Percentiles rank a stretch among this genome's conserved stretches.
Evolutionary conservation across 306 rosid genomes (phyloP).

Genomic region (Dryas drummondii): DNA sequence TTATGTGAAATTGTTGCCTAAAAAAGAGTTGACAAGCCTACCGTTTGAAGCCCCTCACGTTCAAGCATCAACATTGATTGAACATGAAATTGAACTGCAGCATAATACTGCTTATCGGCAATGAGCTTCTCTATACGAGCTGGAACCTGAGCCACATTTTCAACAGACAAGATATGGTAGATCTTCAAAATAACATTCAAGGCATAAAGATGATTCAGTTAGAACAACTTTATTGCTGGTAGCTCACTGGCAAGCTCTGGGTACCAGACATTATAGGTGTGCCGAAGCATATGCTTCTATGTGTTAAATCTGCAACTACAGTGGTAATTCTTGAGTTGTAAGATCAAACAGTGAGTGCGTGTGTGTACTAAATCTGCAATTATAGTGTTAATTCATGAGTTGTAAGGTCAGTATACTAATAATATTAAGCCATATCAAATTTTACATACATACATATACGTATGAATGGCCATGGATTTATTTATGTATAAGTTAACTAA

Average conservation of each 20-base stretch:
- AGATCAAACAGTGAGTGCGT: not conserved
- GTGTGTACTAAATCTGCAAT: not conserved
- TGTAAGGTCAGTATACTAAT: not conserved
- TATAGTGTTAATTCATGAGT: not conserved
- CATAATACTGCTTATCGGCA: conserved; percentile 90
- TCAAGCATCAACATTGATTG: conserved; percentile 92
- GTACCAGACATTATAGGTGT: conserved; percentile 1
- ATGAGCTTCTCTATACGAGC: conserved; percentile 87
- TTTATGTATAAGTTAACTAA: not conserved
- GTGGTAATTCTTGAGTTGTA: not conserved
- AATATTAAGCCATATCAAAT: not conserved
- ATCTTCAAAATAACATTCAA: conserved; percentile 10
- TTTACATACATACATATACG: not conserved
- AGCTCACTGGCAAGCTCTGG: not conserved
- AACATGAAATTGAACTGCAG: conserved; percentile 90
- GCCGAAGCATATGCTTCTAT: not conserved
- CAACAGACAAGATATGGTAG: conserved; percentile 23
- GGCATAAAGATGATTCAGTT: not conserved
- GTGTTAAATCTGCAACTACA: conserved; percentile 6
- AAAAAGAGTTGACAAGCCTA: conserved; percentile 42
- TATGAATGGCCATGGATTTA: not conserved
- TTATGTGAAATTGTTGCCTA: not conserved
- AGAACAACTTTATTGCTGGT: not conserved
- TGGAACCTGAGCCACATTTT: conserved; percentile 73
- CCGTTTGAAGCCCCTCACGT: conserved; percentile 93